Base-by-base conservation (phyloP, 2,329 filamentous ascomycete genomes). In the Ascochyta lentis region DNA sequence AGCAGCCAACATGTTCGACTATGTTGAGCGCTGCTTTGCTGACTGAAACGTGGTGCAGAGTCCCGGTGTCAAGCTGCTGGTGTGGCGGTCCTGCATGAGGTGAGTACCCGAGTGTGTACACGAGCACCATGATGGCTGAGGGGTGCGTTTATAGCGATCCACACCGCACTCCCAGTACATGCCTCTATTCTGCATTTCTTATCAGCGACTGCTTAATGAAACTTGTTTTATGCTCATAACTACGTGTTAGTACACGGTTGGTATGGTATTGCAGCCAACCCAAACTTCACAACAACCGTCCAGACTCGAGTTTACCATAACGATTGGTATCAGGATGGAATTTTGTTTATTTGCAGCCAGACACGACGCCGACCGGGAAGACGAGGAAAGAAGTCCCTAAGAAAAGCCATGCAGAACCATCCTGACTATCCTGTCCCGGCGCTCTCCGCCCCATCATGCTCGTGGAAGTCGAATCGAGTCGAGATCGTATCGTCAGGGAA, bases 361-460 rank as follows among this genome's bases (percentile, higher is more conserved):
- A 61, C 59, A 61, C 61, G 57, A 53, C 51, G 50, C 42, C 52
- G 49, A 60, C 54, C 52, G 46, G 61, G 48, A 47, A 55, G 39
- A 48, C 39, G 43, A 53, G 51, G 55, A 62, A 64, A 59, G 45
- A 54, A 59, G 41, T 49, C 59, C 59, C 53, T 53, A 56, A 59
- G 40, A 62, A 61, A 67, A 65, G 63, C 63, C 64, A 66, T 67
- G 63, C 60, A 65, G 56, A 64, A 61, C 58, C 56, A 48, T 64
- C 55, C 59, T 58, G 54, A 61, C 58, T 47, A 50, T 64, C 55
- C 59, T 58, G 49, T 50, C 54, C 59, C 59, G 56, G 57, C 58
- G 40, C 54, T 54, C 46, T 53, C 53, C 52, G 56, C 54, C 44
- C 47, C 52, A 45, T 56, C 45, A 51, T 59, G 49, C 61, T 62